Evolutionary conservation across 208 protist species (phyloP), one percentile per base, ranked within the genome.

Genomic region (Acanthamoeba lenticulata): DNA sequence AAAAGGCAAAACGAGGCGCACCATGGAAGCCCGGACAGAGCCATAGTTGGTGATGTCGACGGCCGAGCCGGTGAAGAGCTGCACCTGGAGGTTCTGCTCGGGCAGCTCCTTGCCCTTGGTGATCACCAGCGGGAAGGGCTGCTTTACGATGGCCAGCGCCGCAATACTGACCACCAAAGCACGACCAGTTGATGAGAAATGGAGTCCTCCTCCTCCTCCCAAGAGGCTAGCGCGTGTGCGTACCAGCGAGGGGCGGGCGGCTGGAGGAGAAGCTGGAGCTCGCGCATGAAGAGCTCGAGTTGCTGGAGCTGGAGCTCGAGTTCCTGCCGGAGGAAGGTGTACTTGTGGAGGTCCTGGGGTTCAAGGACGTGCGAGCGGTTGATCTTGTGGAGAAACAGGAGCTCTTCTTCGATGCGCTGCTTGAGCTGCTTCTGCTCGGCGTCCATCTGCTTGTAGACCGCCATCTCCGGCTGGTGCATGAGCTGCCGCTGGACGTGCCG

Each of bases 361-460:
- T 93, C 60, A 1, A 93, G 62, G 7, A 93, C 36, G 42, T 57
- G 55, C 32, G 38, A 49, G 34, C 88, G 38, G 88, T 93, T 81
- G 65, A 93, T 93, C 36, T 79, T 45, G 57, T 93, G 52, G 44
- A 93, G 60, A 19, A 44, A 44, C 57, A 57, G 40, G 7, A 79
- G 34, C 44, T 93, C 88, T 32, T 93, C 88, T 1, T 93, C 88
- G 44, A 93, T 27, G 42, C 79, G 74, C 88, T 69, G 60, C 34
- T 79, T 72, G n/a, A 93, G 88, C 65, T 93, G 88, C 65, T 79
- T 93, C 65, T 93, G 88, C 65, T 93, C 88, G 11, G 32, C 60
- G 40, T 93, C 88, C 38, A 93, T 44, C 44, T 49, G n/a, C 88
- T 93, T 69, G 47, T 44, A 93, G 19, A n/a, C 42, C 19, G 21